Evolutionary conservation across 345 rosid species (phyloP).

Genomic region (Cardiospermum halicacabum): DNA sequence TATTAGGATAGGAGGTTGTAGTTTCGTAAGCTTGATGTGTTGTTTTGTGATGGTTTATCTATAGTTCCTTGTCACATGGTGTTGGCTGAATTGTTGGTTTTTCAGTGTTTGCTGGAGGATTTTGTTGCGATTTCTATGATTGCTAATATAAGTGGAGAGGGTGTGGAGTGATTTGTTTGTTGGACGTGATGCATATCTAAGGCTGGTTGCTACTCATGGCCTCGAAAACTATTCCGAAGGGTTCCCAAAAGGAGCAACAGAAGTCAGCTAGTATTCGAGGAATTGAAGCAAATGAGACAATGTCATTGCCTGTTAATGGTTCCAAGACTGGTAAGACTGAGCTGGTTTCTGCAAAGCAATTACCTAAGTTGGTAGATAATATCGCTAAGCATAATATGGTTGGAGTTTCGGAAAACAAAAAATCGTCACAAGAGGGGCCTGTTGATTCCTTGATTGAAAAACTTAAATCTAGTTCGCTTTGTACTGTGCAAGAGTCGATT

Average conservation of each 20-base stretch:
- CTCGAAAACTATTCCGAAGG: constrained; percentile 36
- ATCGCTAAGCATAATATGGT: constrained; percentile 22
- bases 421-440: constrained; percentile 31
- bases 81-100: constrained; percentile 1
- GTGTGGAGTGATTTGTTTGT: constrained; percentile 18
- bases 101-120: constrained; percentile 10
- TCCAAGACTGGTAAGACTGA: constrained; percentile 34
- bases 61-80: constrained; percentile 1
- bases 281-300: constrained; percentile 35
- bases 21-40: background rate
- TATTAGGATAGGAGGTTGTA: constrained; percentile 10
- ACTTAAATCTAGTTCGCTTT: constrained; percentile 37
- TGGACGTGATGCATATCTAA: constrained; percentile 27
- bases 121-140: constrained; percentile 7
- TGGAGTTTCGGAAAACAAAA: constrained; percentile 44
- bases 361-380: constrained; percentile 28
- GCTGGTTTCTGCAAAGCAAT: constrained; percentile 23
- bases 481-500: constrained; percentile 31
- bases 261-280: constrained; percentile 25
- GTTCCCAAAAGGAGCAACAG: constrained; percentile 37
- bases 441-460: constrained; percentile 30
- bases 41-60: background rate
- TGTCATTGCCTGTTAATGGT: constrained; percentile 29
- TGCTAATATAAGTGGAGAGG: constrained; percentile 21
- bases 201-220: constrained; percentile 36